Evolutionary conservation across 164 flowering plant species (phyloP), one percentile per base, ranked within the genome.

Genomic region (Chloranthus sessilifolius): DNA sequence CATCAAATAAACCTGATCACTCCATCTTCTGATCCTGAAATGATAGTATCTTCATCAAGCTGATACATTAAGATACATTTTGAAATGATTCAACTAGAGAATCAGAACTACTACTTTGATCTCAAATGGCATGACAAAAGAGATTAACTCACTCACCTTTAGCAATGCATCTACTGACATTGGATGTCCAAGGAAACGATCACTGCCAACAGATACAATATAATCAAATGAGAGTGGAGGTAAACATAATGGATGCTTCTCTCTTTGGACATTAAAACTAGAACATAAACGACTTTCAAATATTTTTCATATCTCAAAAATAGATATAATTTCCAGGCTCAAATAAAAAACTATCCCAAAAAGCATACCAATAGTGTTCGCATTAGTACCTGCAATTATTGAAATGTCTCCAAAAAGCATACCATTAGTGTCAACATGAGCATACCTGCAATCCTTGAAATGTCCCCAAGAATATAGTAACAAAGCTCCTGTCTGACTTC

Each of bases 381-480:
- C 36, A 33, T 33, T 7, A 33, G 8, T 33, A 12, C 12, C 36
- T 33, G 36, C n/a, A n/a, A n/a, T n/a, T n/a, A n/a, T n/a, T n/a
- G n/a, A n/a, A n/a, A n/a, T n/a, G n/a, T n/a, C n/a, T n/a, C n/a
- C n/a, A n/a, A n/a, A n/a, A n/a, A n/a, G n/a, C n/a, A n/a, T n/a
- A n/a, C n/a, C n/a, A 42, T 8, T 20, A 43, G 34, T 5, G 33
- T 54, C 35, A 6, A 26, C 21, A 42, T 23, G 2, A 39, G 26
- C 57, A 36, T 68, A 89, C 99, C 99, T 94, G 92, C 95, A 87
- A 65, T 94, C 97, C 72, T 81, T 74, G 77, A 89, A 87, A 60
- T 56, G 73, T 5, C 97, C 99, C 97, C 97, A 94, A 15, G 97
- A 86, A 63, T 94, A 94, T 52, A 94, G 49, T 25, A 94, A 58